Evolutionary conservation across 2,329 filamentous ascomycete species (phyloP), one percentile per base, ranked within the genome.

Genomic region (Zymoseptoria passerinii): DNA sequence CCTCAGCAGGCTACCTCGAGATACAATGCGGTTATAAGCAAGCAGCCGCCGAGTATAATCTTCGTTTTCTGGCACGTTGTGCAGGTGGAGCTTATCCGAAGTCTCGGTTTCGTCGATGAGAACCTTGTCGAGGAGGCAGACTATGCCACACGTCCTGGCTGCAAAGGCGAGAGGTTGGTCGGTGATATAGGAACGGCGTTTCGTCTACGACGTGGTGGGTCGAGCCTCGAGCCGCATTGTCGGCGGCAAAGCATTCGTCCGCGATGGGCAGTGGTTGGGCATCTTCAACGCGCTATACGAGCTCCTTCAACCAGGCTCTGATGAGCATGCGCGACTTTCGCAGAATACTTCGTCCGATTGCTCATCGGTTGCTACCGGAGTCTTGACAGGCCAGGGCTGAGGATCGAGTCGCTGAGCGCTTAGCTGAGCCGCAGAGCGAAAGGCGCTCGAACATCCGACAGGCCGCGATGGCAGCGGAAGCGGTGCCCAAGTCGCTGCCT

Each of bases 171-270:
- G 18, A 56, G 61, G 44, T 48, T 62, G 56, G 58, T 57, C 28
- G 27, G 48, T n/a, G 29, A 58, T 44, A 49, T 28, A 50, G 27
- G 28, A 55, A 19, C 62, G 65, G 56, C 40, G 60, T n/a, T 56
- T 61, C 40, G 56, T 73, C 48, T 66, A 70, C 1, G 63, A 65
- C 1, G 61, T 76, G 4, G 66, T 77, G 28, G 70, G 71, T 16
- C 72, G 74, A 13, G 63, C 74, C 8, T 74, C 73, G 1, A 69
- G 72, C 1, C 70, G 75, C 18, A 65, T 76, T 48, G 72, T 76
- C 52, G 66, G 72, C 29, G 74, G 75, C 10, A 65, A 71, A 5
- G 59, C 62, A 16, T 61, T 74, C 9, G 71, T 70, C 52, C 68
- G 69, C 35, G 72, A 76, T 55, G 62, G 71, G 54, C 62, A 69